phyloP scores from a whole-genome alignment of 495 filamentous ascomycete genomes.

The Viridothelium virens region DNA sequence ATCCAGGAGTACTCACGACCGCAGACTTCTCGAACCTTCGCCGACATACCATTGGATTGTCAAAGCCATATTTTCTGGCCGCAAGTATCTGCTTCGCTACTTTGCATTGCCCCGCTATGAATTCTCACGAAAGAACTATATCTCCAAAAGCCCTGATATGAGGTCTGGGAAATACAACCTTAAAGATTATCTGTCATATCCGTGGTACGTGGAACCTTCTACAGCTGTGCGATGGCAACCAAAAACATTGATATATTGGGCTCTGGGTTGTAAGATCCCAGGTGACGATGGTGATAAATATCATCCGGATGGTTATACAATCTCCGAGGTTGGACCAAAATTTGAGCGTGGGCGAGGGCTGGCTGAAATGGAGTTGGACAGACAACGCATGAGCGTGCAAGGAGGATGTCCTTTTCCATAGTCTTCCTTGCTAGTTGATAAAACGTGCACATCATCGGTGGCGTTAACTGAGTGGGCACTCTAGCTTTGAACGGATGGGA shows the following conservation, averaged over 20 bases:
- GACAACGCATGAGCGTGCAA: no score
- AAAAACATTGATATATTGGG: slow-evolving; percentile 21
- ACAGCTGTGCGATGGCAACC: neutral
- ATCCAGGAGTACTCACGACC: neutral
- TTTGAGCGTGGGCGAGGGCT: no score
- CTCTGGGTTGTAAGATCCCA: neutral
- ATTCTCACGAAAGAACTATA: slow-evolving; percentile 9
- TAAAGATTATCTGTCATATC: neutral
- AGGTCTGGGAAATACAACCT: slow-evolving; percentile 13
- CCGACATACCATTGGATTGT: neutral
- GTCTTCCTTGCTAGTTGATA: no score
- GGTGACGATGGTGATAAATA: slow-evolving; percentile 14
- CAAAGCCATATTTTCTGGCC: neutral
- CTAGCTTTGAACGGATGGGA: no score
- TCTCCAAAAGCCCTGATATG: neutral
- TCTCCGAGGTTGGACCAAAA: slow-evolving; percentile 13
- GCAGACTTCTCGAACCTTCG: neutral
- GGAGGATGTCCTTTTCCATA: no score
- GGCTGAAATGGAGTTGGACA: no score
- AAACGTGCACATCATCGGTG: no score
- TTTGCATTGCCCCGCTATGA: slow-evolving; percentile 6
- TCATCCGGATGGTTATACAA: slow-evolving; percentile 10
- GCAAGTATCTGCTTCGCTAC: slow-evolving; percentile 13
- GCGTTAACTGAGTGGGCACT: no score
- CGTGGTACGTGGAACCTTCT: slow-evolving; percentile 14